Percentiles rank a stretch among this genome's conserved stretches.
Evolutionary conservation across 2,329 filamentous ascomycete genomes (phyloP).

Genomic region (Fusarium tuaranense): DNA sequence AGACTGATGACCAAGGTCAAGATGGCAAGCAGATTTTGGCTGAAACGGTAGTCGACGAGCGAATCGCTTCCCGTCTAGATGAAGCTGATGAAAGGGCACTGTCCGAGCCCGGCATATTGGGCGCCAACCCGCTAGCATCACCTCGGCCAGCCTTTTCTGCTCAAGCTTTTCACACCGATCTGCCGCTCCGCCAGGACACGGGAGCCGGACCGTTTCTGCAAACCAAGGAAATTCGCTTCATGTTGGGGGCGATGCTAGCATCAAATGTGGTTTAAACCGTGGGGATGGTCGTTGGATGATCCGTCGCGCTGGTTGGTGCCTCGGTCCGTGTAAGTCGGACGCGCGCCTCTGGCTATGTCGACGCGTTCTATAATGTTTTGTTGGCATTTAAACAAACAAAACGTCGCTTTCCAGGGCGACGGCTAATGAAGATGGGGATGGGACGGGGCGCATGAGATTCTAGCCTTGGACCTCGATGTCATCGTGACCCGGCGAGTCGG

Average conservation of each 20-base stretch:
- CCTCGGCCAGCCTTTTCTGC: slow-evolving; percentile 9
- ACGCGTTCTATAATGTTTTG: slow-evolving; percentile 19
- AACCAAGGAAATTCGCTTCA: slow-evolving; percentile 8
- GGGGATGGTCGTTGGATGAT: slow-evolving; percentile 6
- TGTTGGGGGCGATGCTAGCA: slow-evolving; percentile 6
- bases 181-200: slow-evolving; percentile 28
- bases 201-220: slow-evolving; percentile 21
- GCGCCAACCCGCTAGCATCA: slow-evolving; percentile 4
- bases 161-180: slow-evolving; percentile 4
- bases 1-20: background rate
- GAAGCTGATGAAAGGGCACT: slow-evolving; percentile 3
- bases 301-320: background rate
- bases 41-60: slow-evolving; percentile 9
- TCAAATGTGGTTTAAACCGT: slow-evolving; percentile 15
- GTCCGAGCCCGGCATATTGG: slow-evolving; percentile 6
- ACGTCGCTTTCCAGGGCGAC: slow-evolving; percentile 16
- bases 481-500: slow-evolving; percentile 28
- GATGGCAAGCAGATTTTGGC: background rate
- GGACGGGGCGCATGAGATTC: slow-evolving; percentile 3
- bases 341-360: background rate
- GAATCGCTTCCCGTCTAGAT: slow-evolving; percentile 7
- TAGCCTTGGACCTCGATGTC: slow-evolving; percentile 14
- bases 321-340: slow-evolving; percentile 9
- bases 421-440: slow-evolving; percentile 31
- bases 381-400: slow-evolving; percentile 33